Base-by-base conservation (phyloP, 2,329 filamentous ascomycete species). In the Fusarium fracticaudum region DNA sequence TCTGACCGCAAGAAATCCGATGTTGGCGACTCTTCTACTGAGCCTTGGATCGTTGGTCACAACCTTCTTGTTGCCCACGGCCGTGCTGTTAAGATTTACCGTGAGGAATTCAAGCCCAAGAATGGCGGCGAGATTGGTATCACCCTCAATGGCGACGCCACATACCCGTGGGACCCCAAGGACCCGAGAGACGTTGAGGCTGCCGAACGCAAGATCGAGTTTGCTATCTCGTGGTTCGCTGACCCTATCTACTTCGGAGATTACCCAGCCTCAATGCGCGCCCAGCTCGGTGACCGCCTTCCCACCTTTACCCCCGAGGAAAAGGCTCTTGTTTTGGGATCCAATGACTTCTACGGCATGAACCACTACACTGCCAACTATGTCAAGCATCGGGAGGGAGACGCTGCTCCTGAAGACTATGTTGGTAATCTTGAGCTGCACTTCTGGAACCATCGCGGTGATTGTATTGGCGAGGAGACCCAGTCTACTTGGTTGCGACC, bases 291-390 rank as follows among this genome's bases (percentile, higher is more conserved):
- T 64, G 87, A 92, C 80, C 90, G 94, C 20, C 88, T 97, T 54
- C 94, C 94, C 10, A 85, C 86, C 50, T 96, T 93, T 82, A 94
- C 92, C 0, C 83, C 87, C 1, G 92, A 94, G 75, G 94, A 97
- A 80, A 82, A 86, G 31, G 89, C 89, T 5, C 86, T 96, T n/a
- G 91, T 97, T 51, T 87, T 92, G 79, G 94, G 93, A n/a, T 94
- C 92, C 80, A 96, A 96, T 82, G 94, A 97, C 86, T 97, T 97
- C 84, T 97, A 97, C 83, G 94, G 94, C 82, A 96, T 96, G 93
- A 97, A 97, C 86, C 93, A 95, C 87, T 97, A 97, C 86, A 95
- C 93, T 58, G 92, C 94, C 79, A 94, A 96, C 87, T 97, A 93
- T 84, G 91, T 97, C 84, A 91, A 91, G 81, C 91, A 95, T 84